Evolutionary conservation across 2,329 filamentous ascomycete genomes (phyloP).

Genomic region (Westerdykella ornata): DNA sequence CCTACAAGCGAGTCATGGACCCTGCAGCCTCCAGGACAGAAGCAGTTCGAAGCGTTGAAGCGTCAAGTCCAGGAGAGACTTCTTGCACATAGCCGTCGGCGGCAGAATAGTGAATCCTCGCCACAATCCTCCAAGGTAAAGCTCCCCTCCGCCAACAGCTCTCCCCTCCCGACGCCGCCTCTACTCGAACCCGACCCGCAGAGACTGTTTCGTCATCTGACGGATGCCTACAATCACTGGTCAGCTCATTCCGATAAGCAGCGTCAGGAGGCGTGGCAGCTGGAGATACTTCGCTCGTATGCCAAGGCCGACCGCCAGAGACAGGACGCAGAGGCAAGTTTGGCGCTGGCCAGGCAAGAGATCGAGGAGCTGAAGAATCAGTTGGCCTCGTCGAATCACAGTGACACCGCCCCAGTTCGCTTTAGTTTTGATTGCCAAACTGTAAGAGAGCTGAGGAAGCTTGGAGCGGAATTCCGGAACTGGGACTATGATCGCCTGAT

Average conservation of each 20-base stretch:
- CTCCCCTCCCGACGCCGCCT: constrained; percentile 34
- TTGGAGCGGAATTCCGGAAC: constrained; percentile 34
- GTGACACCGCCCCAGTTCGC: constrained; percentile 24
- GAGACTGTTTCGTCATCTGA: constrained; percentile 65
- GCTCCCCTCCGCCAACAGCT: constrained; percentile 24
- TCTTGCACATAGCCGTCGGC: constrained; percentile 29
- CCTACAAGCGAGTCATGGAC: constrained; percentile 75
- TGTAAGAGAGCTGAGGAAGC: constrained; percentile 35
- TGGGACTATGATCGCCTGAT: constrained; percentile 39
- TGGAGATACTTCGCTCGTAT: constrained; percentile 43
- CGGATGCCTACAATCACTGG: constrained; percentile 75
- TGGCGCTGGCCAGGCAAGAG: constrained; percentile 39
- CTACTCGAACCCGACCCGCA: constrained; percentile 56
- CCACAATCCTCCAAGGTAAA: constrained; percentile 22
- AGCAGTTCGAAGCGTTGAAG: constrained; percentile 66
- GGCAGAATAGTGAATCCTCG: constrained; percentile 32
- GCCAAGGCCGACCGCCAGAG: constrained; percentile 37
- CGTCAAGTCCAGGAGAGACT: constrained; percentile 63
- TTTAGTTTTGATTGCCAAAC: constrained; percentile 34
- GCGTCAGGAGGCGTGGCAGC: constrained; percentile 41
- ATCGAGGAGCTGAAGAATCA: constrained; percentile 37
- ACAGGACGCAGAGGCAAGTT: constrained; percentile 32
- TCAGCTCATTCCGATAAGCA: constrained; percentile 51
- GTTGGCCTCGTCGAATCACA: constrained; percentile 20
- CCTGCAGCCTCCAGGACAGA: constrained; percentile 63